Base-by-base conservation (phyloP, 2,329 filamentous ascomycete genomes). In the Alternaria conjuncta region DNA sequence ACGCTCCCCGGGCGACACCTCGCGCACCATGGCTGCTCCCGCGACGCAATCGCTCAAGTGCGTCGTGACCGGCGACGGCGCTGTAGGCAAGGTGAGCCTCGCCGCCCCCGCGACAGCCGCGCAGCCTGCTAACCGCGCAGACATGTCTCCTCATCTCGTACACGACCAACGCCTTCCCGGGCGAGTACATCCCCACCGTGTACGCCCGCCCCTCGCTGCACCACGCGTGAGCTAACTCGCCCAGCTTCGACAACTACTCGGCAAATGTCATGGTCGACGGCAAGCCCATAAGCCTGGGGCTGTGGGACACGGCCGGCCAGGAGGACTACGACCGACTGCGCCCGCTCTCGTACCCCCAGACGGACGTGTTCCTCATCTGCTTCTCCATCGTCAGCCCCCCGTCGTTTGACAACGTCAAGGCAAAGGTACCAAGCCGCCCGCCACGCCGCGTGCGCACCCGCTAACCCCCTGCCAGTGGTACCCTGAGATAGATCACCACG, bases 131-230 rank as follows among this genome's bases (percentile, higher is more conserved):
- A 70, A 80, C 68, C 15, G 51, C 47, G 25, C 73, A 97, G 95
- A 99, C 96, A 87, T 99, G 96, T 86, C 90, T 99, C 64, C 90
- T 99, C 76, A 99, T 99, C 81, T 98, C 95, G 57, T 99, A 99
- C 85, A 98, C 96, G 69, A 99, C 96, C 69, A 99, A 98, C 85
- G 96, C 96, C 71, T 99, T 99, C 82, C 96, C 96, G n/a, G 96
- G 96, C 82, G 96, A 99, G 87, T 99, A 99, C 84, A 98, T 99
- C 75, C 96, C 96, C 72, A 99, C 96, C 75, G 96, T 99, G 92
- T 96, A 84, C 82, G 91, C 71, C 30, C 43, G 36, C 15, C 47
- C 59, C 47, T 53, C 25, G 11, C 41, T n/a, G 23, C 11, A 15
- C 70, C 50, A 61, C 66, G 49, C 60, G 21, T 59, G 47, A 57